phyloP scores from a whole-genome alignment of 116 monocot species.

The Iris pallida region DNA sequence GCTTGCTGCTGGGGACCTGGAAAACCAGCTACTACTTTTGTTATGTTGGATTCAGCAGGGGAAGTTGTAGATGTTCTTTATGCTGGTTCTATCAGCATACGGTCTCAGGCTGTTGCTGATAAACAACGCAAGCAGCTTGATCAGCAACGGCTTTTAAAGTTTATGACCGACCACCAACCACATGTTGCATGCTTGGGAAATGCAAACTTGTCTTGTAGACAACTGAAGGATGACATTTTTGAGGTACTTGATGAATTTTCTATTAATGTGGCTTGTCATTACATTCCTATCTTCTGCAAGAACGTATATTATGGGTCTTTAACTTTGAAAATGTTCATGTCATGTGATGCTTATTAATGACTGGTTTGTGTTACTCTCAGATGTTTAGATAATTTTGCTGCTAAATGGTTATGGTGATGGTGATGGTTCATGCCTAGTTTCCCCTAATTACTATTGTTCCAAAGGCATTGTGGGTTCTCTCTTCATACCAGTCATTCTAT shows the following conservation, averaged over 20 bases:
- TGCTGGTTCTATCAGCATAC: conserved; percentile 74
- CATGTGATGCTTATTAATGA: too few species aligned
- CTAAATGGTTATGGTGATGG: too few species aligned
- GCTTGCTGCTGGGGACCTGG: conserved; percentile 95
- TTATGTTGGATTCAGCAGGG: conserved; percentile 92
- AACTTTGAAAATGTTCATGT: too few species aligned
- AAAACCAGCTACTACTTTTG: conserved; percentile 90
- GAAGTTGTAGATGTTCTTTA: conserved; percentile 91
- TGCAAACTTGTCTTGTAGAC: conserved; percentile 64
- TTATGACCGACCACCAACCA: conserved; percentile 88
- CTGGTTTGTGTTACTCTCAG: too few species aligned
- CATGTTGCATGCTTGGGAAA: conserved; percentile 86
- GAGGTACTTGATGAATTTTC: conserved; percentile 45
- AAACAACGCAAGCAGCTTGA: conserved; percentile 82
- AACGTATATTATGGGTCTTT: background rate
- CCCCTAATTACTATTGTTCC: too few species aligned
- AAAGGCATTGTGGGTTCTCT: too few species aligned
- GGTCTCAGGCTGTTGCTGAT: conserved; percentile 76
- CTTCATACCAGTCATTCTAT: too few species aligned
- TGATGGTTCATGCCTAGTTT: too few species aligned
- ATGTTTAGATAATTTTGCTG: too few species aligned
- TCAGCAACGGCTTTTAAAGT: conserved; percentile 70
- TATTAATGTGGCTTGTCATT: background rate
- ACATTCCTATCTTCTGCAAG: background rate
- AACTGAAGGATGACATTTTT: conserved; percentile 91